These are phyloP conservation scores for Wakefieldia striispora DNA, from an alignment of 768 basidiomycete species.

Conservation along the genomic window DNA sequence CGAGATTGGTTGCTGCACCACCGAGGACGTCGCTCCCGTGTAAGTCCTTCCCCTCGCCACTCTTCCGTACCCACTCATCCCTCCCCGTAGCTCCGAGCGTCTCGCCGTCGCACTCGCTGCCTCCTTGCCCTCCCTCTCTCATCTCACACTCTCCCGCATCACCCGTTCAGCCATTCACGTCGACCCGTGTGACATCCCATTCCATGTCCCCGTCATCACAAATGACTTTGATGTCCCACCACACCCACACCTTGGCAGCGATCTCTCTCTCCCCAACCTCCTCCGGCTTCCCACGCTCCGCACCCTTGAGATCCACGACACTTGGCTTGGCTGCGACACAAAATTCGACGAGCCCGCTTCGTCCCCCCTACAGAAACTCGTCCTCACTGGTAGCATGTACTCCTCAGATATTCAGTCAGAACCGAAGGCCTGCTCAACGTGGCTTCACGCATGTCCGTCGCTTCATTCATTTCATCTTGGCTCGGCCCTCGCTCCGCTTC, in stretches of 20 bases:
- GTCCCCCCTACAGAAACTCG: conserved; percentile 16
- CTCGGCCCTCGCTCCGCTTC: conserved; percentile 19
- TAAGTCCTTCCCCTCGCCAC: conserved; percentile 22
- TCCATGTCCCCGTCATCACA: conserved; percentile 54
- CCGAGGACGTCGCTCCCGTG: conserved; percentile 37
- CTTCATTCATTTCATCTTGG: conserved; percentile 22
- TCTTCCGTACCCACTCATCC: conserved; percentile 1
- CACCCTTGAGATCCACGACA: conserved; percentile 64
- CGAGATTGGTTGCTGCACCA: conserved; percentile 25
- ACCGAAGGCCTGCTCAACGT: conserved; percentile 22
- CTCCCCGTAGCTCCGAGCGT: conserved; percentile 44
- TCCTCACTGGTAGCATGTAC: conserved; percentile 34
- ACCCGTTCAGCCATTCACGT: conserved; percentile 68
- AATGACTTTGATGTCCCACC: conserved; percentile 61
- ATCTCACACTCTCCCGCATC: conserved; percentile 60
- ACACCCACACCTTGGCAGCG: conserved; percentile 51
- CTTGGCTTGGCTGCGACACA: conserved; percentile 54
- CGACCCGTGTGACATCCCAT: conserved; percentile 40
- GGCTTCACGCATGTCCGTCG: conserved; percentile 25
- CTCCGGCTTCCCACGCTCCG: conserved; percentile 60
- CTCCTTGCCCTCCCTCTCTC: conserved; percentile 50
- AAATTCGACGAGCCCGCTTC: conserved; percentile 10
- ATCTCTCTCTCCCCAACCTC: conserved; percentile 63
- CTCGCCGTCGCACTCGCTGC: conserved; percentile 68
- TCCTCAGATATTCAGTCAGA: conserved; percentile 14